These are phyloP conservation scores for Bothriochloa decipiens DNA, from an alignment of 176 grass and related monocot species.

Conservation along the genomic window DNA sequence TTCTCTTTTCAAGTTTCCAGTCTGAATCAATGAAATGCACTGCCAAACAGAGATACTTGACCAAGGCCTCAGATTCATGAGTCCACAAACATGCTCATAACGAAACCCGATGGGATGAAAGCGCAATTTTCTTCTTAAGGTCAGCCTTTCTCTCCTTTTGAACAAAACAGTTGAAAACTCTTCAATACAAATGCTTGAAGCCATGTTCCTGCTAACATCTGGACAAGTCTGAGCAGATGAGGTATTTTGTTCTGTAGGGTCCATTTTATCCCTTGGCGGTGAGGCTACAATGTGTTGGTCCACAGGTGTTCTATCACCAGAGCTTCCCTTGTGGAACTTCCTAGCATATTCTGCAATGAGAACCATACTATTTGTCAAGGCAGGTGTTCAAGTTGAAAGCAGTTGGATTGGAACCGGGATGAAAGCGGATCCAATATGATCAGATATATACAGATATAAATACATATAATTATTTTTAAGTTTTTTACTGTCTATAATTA, in stretches of 20 bases:
- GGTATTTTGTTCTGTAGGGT: slow-evolving; percentile 20
- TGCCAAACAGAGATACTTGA: slow-evolving; percentile 48
- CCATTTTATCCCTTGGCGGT: slow-evolving; percentile 6
- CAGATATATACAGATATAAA: too few relatives aligned
- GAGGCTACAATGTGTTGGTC: slow-evolving; percentile 36
- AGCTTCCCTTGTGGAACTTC: slow-evolving; percentile 28
- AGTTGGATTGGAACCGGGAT: neutral
- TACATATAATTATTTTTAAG: too few relatives aligned
- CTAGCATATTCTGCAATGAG: slow-evolving; percentile 37
- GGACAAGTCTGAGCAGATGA: neutral
- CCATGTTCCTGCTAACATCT: slow-evolving; percentile 29
- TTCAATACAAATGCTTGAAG: slow-evolving; percentile 42
- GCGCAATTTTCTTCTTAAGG: slow-evolving; percentile 46
- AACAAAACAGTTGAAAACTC: slow-evolving; percentile 43
- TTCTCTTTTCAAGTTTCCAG: slow-evolving; percentile 53
- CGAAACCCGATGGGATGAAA: slow-evolving; percentile 28
- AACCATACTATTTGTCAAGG: slow-evolving; percentile 56
- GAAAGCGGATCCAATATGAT: too few relatives aligned
- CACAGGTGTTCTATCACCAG: slow-evolving; percentile 25
- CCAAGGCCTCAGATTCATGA: slow-evolving; percentile 24
- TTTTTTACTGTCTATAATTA: too few relatives aligned
- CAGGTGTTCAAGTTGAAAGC: slow-evolving; percentile 41
- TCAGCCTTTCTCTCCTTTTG: slow-evolving; percentile 42
- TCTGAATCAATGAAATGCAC: slow-evolving; percentile 49
- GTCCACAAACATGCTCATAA: slow-evolving; percentile 53